phyloP scores from a whole-genome alignment of 2,329 filamentous ascomycete species.

The Chrysoporthe puriensis region DNA sequence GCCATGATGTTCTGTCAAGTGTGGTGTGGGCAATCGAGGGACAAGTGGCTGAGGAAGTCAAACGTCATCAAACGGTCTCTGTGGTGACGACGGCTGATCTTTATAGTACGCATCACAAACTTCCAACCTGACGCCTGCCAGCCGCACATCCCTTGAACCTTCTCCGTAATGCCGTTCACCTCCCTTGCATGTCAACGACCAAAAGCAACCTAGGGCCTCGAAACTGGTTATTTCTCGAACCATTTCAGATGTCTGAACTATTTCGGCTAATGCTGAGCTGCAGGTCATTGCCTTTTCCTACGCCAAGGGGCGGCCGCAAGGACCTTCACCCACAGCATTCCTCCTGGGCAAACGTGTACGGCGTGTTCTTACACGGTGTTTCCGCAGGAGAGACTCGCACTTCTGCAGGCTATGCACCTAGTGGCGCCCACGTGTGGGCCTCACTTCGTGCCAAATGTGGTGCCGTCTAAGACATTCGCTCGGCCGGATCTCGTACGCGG shows the following conservation, averaged over 20 bases:
- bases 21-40: neutral
- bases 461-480: slow-evolving; percentile 6
- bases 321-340: neutral
- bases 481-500: slow-evolving; percentile 3
- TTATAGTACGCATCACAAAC: neutral
- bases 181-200: slow-evolving; percentile 14
- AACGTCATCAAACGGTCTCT: neutral
- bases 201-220: slow-evolving; percentile 6
- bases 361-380: neutral
- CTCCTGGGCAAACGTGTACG: neutral
- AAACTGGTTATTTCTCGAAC: neutral
- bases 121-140: neutral
- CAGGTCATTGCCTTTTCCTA: neutral
- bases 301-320: neutral
- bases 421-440: neutral
- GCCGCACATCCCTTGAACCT: slow-evolving; percentile 11
- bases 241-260: neutral
- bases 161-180: neutral
- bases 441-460: neutral
- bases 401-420: neutral
- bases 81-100: neutral
- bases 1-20: slow-evolving; percentile 9
- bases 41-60: slow-evolving; percentile 2
- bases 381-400: neutral
- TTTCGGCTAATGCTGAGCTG: neutral